Evolutionary conservation across 2,329 filamentous ascomycete genomes (phyloP).

Genomic region (Thielaviopsis musarum): DNA sequence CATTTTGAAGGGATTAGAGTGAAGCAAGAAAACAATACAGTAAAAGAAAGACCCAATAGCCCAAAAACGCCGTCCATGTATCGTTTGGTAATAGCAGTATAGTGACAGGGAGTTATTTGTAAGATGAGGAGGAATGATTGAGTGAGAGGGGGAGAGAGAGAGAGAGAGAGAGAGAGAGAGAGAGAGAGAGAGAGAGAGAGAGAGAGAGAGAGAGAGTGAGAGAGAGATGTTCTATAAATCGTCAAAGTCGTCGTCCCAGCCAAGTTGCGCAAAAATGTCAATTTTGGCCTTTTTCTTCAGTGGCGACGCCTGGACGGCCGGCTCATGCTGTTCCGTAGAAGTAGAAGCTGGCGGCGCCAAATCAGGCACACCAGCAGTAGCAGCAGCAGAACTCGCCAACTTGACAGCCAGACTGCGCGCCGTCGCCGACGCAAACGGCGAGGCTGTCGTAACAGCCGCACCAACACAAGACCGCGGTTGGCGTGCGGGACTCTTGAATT

Average conservation of each 20-base stretch:
- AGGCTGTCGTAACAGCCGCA: not conserved
- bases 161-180: not conserved
- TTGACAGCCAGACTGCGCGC: constrained; percentile 8
- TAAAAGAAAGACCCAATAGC: not conserved
- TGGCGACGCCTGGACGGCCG: not conserved
- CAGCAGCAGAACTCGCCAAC: not conserved
- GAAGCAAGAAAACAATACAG: not conserved
- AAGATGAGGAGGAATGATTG: not conserved
- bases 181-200: not conserved
- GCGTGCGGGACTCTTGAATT: constrained; percentile 10
- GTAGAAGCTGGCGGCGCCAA: too few species aligned
- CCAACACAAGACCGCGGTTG: not conserved
- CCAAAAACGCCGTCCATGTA: not conserved
- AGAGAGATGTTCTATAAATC: constrained; percentile 19
- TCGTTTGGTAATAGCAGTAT: not conserved
- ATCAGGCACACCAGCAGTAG: not conserved
- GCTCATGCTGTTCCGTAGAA: too few species aligned
- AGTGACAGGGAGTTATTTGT: too few species aligned
- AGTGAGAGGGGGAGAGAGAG: not conserved
- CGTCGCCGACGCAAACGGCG: constrained; percentile 9
- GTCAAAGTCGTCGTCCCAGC: constrained; percentile 42
- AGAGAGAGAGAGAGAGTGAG: not conserved
- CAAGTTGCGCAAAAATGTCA: constrained; percentile 35
- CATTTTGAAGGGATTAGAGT: not conserved
- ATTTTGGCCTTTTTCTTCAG: not conserved